Base-by-base conservation (phyloP, 2,329 filamentous ascomycete genomes). In the Ramichloridium luteum region DNA sequence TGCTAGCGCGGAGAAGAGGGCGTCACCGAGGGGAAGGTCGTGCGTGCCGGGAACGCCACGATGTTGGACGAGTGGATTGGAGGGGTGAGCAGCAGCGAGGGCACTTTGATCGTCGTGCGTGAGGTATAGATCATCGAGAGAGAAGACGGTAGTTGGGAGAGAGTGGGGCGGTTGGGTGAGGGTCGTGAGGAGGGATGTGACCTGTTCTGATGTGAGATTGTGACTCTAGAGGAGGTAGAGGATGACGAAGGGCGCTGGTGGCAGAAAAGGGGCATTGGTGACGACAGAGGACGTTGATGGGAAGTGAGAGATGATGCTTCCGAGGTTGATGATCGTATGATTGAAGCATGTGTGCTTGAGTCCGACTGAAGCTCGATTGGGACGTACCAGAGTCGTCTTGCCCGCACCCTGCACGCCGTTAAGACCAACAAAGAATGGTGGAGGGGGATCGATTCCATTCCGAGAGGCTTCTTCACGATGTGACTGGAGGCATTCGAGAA, bases 381-480 rank as follows among this genome's bases (percentile, higher is more conserved):
- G n/a, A 45, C 64, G 52, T 54, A 73, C 85, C 48, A 93, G 70
- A 9, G 86, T 92, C 3, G 86, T 92, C 63, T 96, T 94, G 45
- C 88, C 88, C 22, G 82, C 79, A 38, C 88, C 88, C 60, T 94
- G 88, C 16, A 93, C 74, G 38, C 86, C 88, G 48, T 92, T 93
- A 48, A 96, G 70, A 28, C 85, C 88, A 40, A 94, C 68, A 54
- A 93, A 74, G 56, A 93, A 81, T 16, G 85, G 84, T 13, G 68
- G 69, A 31, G 61, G 51, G 13, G 44, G 32, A 8, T 8, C 8
- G 8, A n/a, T 8, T n/a, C n/a, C 8, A n/a, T 23, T 23, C 20
- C 8, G 20, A 8, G 20, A 8, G n/a, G 20, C 8, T 8, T n/a
- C 20, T 36, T 51, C 39, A 23, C 50, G 51, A 51, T 78, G 70